These are phyloP conservation scores for Henckelia pumila DNA, from an alignment of 257 asterid species.

Conservation along the genomic window DNA sequence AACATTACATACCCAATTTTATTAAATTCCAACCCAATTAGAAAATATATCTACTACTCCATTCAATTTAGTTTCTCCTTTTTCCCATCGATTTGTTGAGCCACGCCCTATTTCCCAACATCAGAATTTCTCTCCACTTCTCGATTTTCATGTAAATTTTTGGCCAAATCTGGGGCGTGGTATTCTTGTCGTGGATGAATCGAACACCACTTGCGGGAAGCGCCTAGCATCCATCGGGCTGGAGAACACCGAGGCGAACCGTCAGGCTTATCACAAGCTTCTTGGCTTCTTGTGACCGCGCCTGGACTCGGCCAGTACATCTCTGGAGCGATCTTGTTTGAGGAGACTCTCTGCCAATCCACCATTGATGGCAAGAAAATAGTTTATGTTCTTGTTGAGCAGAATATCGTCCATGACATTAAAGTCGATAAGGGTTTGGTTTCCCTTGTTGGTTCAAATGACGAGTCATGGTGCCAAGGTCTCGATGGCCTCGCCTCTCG, in stretches of 20 bases:
- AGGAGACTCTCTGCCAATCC: constrained; percentile 90
- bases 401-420: constrained; percentile 84
- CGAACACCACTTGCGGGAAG: constrained; percentile 91
- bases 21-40: too few species aligned
- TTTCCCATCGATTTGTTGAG: too few species aligned
- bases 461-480: constrained; percentile 97
- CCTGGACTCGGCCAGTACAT: constrained; percentile 83
- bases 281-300: constrained; percentile 59
- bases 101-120: too few species aligned
- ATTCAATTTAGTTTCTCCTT: too few species aligned
- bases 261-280: constrained; percentile 86
- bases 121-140: too few species aligned
- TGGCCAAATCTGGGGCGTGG: constrained; percentile 95
- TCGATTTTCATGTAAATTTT: too few species aligned
- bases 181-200: constrained; percentile 89
- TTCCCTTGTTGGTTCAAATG: constrained; percentile 85
- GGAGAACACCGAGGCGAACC: constrained; percentile 94
- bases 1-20: too few species aligned
- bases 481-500: constrained; percentile 99
- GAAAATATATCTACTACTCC: too few species aligned
- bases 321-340: constrained; percentile 89
- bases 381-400: constrained; percentile 74
- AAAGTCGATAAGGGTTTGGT: constrained; percentile 98
- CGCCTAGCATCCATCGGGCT: constrained; percentile 84
- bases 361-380: constrained; percentile 77